These are phyloP conservation scores for Skeletonema potamos DNA, from an alignment of 108 stramenopile genomes.

Conservation along the genomic window DNA sequence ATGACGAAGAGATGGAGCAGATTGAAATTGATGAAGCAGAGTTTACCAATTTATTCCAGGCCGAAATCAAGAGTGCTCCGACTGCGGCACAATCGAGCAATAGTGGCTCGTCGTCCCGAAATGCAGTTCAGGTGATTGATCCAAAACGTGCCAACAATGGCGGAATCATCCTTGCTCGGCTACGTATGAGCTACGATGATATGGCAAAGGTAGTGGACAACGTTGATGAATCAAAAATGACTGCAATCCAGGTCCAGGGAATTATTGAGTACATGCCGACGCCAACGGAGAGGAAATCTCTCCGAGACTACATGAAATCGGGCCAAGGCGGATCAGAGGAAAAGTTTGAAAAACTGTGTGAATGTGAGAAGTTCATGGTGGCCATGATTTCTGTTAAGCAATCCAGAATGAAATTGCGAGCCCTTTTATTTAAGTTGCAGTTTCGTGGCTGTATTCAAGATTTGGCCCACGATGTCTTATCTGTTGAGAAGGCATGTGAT, in stretches of 20 bases:
- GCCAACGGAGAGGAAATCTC: constrained; percentile 64
- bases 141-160: constrained; percentile 92
- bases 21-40: constrained; percentile 87
- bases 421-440: constrained; percentile 87
- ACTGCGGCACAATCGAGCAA: constrained; percentile 10
- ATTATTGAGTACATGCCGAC: constrained; percentile 90
- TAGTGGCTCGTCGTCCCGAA: constrained; percentile 14
- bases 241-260: constrained; percentile 80
- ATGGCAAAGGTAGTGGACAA: constrained; percentile 82
- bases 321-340: constrained; percentile 64
- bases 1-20: constrained; percentile 68
- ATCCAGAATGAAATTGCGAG: constrained; percentile 76
- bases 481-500: constrained; percentile 81
- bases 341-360: constrained; percentile 77
- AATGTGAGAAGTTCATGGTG: constrained; percentile 90
- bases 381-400: constrained; percentile 92
- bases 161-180: constrained; percentile 86
- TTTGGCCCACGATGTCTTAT: constrained; percentile 55
- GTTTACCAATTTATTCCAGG: constrained; percentile 80
- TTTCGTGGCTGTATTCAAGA: constrained; percentile 76
- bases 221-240: constrained; percentile 69
- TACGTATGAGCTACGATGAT: constrained; percentile 85
- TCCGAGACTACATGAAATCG: constrained; percentile 77
- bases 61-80: constrained; percentile 54
- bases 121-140: constrained; percentile 83